Conservation (phyloP, 2,329 filamentous ascomycete species). For the Colletotrichum sp. region DNA sequence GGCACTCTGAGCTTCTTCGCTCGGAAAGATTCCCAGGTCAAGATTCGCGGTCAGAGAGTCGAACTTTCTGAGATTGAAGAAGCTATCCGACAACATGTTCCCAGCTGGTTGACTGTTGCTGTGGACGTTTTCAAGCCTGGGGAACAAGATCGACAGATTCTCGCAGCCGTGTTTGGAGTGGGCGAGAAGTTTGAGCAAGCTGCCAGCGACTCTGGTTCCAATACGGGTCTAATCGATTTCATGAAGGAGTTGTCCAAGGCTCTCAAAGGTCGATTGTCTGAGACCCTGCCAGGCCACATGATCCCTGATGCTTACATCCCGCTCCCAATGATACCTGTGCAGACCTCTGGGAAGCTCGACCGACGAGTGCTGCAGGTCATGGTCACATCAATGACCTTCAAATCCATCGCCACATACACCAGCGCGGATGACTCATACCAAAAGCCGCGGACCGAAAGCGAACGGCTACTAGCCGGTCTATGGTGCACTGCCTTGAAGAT, state of each 20-base stretch:
- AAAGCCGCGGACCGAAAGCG: not conserved
- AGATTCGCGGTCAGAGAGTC: constrained; percentile 56
- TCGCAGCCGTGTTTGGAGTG: not conserved
- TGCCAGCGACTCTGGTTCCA: not conserved
- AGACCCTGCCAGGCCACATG: not conserved
- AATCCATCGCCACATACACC: not conserved
- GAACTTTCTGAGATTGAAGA: constrained; percentile 37
- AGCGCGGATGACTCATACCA: not conserved
- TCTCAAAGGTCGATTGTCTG: not conserved
- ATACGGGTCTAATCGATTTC: not conserved
- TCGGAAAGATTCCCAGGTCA: constrained; percentile 57
- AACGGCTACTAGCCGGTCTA: not conserved
- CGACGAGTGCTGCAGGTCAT: not conserved
- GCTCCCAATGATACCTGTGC: not conserved
- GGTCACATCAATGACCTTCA: not conserved
- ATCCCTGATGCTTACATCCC: not conserved
- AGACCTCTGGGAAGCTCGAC: constrained; percentile 4
- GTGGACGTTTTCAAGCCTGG: constrained; percentile 3
- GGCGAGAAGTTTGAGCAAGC: not conserved
- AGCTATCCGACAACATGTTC: not conserved
- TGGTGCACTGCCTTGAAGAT: constrained; percentile 17
- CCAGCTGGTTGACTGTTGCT: not conserved
- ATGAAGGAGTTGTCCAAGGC: not conserved
- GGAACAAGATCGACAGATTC: not conserved
- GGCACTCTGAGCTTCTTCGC: constrained; percentile 50